Percentiles rank a stretch among this genome's conserved stretches.
Conservation (phyloP, 805 yeast species). For the Candida golubevii region DNA sequence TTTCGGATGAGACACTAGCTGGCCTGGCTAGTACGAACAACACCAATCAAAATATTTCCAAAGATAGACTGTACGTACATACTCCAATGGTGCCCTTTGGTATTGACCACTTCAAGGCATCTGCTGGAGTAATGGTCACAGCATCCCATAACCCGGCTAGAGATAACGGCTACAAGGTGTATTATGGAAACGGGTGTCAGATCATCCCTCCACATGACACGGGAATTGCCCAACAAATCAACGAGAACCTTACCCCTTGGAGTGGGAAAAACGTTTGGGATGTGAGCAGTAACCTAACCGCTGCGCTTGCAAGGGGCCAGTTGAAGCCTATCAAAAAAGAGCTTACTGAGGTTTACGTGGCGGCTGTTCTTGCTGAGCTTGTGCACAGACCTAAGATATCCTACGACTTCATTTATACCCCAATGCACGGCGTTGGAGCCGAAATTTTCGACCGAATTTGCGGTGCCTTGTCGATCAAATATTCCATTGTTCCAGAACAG, state of each 20-base stretch:
- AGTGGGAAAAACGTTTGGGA: slow-evolving; percentile 43
- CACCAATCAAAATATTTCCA: not conserved
- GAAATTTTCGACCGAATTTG: slow-evolving; percentile 49
- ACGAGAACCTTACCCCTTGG: slow-evolving; percentile 60
- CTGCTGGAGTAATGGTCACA: slow-evolving; percentile 89
- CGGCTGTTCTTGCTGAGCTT: slow-evolving; percentile 24
- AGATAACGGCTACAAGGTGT: slow-evolving; percentile 93
- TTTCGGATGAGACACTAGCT: slow-evolving; percentile 24
- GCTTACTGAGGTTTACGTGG: slow-evolving; percentile 40
- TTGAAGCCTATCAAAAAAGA: slow-evolving; percentile 41
- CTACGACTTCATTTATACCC: slow-evolving; percentile 72
- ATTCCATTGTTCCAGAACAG: slow-evolving; percentile 57
- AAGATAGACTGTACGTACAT: slow-evolving; percentile 42
- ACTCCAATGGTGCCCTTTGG: slow-evolving; percentile 94
- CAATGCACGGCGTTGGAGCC: slow-evolving; percentile 93
- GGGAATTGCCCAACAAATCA: slow-evolving; percentile 63
- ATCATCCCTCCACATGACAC: slow-evolving; percentile 89
- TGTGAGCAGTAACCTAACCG: slow-evolving; percentile 31
- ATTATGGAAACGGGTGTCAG: slow-evolving; percentile 92
- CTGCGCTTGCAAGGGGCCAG: slow-evolving; percentile 20
- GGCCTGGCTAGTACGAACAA: slow-evolving; percentile 1
- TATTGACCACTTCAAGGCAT: slow-evolving; percentile 56
- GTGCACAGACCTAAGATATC: slow-evolving; percentile 23
- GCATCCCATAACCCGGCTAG: slow-evolving; percentile 83
- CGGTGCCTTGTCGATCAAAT: slow-evolving; percentile 31